phyloP scores from a whole-genome alignment of 2,329 filamentous ascomycete species.

The Balansia obtecta region DNA sequence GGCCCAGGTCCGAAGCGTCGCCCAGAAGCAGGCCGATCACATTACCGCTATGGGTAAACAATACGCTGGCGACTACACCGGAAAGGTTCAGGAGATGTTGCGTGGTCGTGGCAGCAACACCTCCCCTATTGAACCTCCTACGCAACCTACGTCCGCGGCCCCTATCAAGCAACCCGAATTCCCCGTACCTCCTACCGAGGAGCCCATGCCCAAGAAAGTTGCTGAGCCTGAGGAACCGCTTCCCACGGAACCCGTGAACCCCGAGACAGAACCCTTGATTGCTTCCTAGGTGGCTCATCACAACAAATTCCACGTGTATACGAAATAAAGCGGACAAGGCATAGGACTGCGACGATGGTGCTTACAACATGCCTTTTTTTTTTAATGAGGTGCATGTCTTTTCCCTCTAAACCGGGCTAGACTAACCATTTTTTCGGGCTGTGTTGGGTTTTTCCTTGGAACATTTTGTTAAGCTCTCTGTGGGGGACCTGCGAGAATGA shows the following conservation, averaged over 20 bases:
- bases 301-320: conserved; percentile 15
- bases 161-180: conserved; percentile 20
- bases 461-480: conserved; percentile 11
- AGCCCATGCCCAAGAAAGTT: conserved; percentile 14
- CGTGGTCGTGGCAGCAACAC: conserved; percentile 33
- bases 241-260: conserved; percentile 15
- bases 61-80: conserved; percentile 54
- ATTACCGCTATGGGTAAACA: conserved; percentile 53
- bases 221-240: conserved; percentile 13
- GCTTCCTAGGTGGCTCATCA: conserved; percentile 16
- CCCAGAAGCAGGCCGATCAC: conserved; percentile 51
- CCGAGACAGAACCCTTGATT: conserved; percentile 17
- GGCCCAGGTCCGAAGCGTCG: conserved; percentile 46
- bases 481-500: neutral
- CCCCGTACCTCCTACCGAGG: conserved; percentile 24
- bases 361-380: conserved; percentile 15
- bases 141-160: conserved; percentile 19
- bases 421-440: conserved; percentile 14
- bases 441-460: conserved; percentile 11
- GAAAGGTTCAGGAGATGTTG: conserved; percentile 54
- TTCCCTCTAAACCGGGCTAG: conserved; percentile 13
- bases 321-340: conserved; percentile 13
- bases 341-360: conserved; percentile 14
- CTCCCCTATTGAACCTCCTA: conserved; percentile 22
- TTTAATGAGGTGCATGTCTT: conserved; percentile 17